These are phyloP conservation scores for Calocera cornea DNA, from an alignment of 768 basidiomycete genomes.

Conservation along the genomic window DNA sequence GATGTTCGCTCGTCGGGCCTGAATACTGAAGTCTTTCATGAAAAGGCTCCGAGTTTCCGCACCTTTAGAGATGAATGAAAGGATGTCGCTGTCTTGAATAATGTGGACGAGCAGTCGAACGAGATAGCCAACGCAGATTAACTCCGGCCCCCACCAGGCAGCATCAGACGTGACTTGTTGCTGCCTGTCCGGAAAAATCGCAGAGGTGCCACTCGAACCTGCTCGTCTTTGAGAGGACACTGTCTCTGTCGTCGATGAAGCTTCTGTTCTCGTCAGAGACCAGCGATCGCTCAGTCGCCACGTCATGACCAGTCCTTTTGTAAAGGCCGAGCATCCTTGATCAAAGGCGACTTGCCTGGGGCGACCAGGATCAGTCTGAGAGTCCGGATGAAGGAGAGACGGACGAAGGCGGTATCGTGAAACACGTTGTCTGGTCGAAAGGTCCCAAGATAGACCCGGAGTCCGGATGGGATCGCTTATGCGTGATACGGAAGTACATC, in stretches of 20 bases:
- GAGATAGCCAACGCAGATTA: slow-evolving; percentile 78
- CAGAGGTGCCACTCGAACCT: not conserved
- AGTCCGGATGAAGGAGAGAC: not conserved
- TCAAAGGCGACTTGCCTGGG: not conserved
- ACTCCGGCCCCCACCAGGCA: slow-evolving; percentile 80
- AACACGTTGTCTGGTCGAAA: not conserved
- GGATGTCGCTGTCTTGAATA: not conserved
- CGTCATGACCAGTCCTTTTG: not conserved
- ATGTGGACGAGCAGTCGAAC: slow-evolving; percentile 41
- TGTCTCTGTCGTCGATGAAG: too few relatives aligned
- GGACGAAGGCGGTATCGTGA: not conserved
- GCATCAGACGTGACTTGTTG: not conserved
- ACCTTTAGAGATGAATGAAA: not conserved
- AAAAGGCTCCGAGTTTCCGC: not conserved
- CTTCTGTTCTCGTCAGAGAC: not conserved
- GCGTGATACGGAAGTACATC: not conserved
- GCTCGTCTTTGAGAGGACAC: not conserved
- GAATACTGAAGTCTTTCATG: not conserved
- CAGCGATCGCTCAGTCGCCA: not conserved
- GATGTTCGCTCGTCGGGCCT: not conserved
- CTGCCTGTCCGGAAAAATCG: not conserved
- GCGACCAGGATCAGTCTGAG: not conserved
- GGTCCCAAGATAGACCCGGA: not conserved
- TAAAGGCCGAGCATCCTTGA: not conserved
- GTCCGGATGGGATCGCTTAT: not conserved